Evolutionary conservation across 179 eudicot genomes (phyloP).

Genomic region (Sideroxylon spinosum): DNA sequence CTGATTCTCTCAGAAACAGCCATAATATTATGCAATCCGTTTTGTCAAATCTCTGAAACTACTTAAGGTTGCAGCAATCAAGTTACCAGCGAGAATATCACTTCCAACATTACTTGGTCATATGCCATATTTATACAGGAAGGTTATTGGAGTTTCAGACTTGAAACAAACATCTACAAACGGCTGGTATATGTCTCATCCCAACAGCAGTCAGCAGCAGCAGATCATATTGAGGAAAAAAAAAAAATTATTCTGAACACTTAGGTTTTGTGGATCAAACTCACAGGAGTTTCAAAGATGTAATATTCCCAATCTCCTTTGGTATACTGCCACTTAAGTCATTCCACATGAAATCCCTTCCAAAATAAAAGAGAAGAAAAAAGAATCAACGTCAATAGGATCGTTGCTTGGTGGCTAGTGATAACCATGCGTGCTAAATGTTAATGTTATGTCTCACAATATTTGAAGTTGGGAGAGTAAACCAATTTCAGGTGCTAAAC

Average conservation of each 20-base stretch:
- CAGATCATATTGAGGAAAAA: neutral
- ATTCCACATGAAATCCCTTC: slow-evolving; percentile 85
- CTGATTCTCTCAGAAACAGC: neutral
- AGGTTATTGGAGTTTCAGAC: neutral
- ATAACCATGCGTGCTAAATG: neutral
- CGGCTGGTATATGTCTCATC: neutral
- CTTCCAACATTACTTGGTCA: neutral
- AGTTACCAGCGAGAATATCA: neutral
- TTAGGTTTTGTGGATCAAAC: slow-evolving; percentile 20
- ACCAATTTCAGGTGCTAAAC: slow-evolving; percentile 60
- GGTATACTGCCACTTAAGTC: slow-evolving; percentile 64
- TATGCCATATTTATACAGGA: neutral
- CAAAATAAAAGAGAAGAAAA: slow-evolving; percentile 12
- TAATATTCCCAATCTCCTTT: slow-evolving; percentile 75
- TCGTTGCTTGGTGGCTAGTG: neutral
- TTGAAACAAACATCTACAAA: neutral
- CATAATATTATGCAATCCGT: neutral
- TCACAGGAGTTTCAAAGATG: slow-evolving; percentile 62
- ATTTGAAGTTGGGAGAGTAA: slow-evolving; percentile 50
- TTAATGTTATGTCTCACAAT: slow-evolving; percentile 42
- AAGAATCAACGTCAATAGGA: slow-evolving; percentile 8
- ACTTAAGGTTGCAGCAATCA: neutral
- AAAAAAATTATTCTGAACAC: neutral
- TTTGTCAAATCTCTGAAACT: slow-evolving; percentile 4
- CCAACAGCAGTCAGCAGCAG: neutral